A percentile compares a stretch with the other conserved stretches of the same genome.
phyloP scores from a whole-genome alignment of 352 stramenopile genomes.

The Phytophthora cactorum region DNA sequence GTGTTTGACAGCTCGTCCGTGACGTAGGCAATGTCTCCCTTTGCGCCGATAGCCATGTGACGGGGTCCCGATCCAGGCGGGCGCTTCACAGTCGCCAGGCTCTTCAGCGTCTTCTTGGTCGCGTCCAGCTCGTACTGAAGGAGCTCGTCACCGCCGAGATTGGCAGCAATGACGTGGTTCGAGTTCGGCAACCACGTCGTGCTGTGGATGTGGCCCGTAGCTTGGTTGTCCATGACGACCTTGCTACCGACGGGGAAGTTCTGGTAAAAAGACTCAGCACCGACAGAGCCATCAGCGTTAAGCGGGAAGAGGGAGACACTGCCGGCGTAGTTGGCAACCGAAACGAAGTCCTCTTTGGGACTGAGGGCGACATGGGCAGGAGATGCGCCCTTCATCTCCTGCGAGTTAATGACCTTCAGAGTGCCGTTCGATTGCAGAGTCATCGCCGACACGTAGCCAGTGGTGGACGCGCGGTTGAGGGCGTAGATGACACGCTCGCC shows the following conservation, averaged over 20 bases:
- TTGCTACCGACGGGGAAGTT: constrained; percentile 47
- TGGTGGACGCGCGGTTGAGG: constrained; percentile 51
- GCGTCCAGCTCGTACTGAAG: constrained; percentile 54
- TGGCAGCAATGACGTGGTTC: constrained; percentile 49
- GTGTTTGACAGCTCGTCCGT: constrained; percentile 64
- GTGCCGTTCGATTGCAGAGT: constrained; percentile 38
- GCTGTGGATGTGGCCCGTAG: constrained; percentile 64
- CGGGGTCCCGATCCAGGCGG: constrained; percentile 56
- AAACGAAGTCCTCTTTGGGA: constrained; percentile 54
- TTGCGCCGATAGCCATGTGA: constrained; percentile 64
- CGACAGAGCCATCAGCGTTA: constrained; percentile 48
- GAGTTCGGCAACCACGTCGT: constrained; percentile 57
- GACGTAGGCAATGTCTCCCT: constrained; percentile 53
- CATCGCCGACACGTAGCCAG: constrained; percentile 57
- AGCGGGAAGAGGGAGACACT: constrained; percentile 65
- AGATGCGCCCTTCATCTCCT: constrained; percentile 51
- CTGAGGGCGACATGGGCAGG: constrained; percentile 53
- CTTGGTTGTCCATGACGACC: constrained; percentile 45
- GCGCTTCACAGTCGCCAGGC: constrained; percentile 23
- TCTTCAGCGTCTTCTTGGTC: constrained; percentile 44
- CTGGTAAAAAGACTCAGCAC: constrained; percentile 40
- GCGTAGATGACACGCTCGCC: constrained; percentile 53
- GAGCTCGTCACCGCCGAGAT: constrained; percentile 68
- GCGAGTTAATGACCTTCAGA: constrained; percentile 51
- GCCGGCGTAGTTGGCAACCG: constrained; percentile 68